Conservation (phyloP, 164 flowering plant genomes). For the Kalanchoe fedtschenkoi region DNA sequence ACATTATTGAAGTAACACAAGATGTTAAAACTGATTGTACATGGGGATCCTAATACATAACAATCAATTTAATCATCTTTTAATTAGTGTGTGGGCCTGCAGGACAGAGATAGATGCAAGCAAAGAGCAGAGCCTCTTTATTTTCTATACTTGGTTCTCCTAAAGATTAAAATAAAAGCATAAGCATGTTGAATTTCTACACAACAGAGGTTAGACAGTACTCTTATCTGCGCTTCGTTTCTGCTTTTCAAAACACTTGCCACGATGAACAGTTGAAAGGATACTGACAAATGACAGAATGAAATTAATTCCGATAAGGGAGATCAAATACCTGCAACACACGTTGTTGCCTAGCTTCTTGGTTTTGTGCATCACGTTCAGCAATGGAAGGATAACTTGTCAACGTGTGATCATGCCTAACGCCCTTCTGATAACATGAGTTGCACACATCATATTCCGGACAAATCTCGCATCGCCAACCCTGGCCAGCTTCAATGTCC, state of each 20-base stretch:
- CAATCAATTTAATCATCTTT: not conserved
- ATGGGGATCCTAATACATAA: not conserved
- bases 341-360: constrained; percentile 84
- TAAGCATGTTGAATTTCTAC: too few species aligned
- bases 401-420: constrained; percentile 88
- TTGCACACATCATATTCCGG: constrained; percentile 97
- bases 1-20: constrained; percentile 7
- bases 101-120: not conserved
- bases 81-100: not conserved
- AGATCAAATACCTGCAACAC: constrained; percentile 60
- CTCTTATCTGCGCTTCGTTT: too few species aligned
- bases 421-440: constrained; percentile 67
- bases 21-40: not conserved
- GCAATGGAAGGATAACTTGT: constrained; percentile 76
- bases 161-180: not conserved
- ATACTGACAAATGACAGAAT: not conserved
- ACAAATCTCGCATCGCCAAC: constrained; percentile 98
- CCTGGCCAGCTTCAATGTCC: constrained; percentile 95
- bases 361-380: constrained; percentile 89
- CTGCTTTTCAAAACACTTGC: too few species aligned
- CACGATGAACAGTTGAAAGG: too few species aligned
- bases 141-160: not conserved
- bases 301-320: not conserved
- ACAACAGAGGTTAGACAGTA: too few species aligned
- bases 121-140: not conserved